Percentiles rank a stretch among this genome's conserved stretches.
phyloP scores from a whole-genome alignment of 1,284 basidiomycete genomes.

The Pseudozyma flocculosa region DNA sequence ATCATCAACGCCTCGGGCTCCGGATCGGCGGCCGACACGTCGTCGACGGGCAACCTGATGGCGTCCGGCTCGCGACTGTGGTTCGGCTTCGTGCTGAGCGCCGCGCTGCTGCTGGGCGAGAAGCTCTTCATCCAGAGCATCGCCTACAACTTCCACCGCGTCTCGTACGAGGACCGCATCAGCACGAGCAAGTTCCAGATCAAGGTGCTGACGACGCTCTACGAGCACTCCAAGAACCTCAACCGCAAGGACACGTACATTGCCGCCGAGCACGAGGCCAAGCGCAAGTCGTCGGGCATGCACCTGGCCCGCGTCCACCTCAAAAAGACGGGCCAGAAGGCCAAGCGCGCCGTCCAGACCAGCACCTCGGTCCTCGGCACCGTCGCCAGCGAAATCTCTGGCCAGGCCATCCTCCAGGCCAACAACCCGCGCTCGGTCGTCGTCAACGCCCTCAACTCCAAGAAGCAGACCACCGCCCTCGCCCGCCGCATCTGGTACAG shows the following conservation, averaged over 20 bases:
- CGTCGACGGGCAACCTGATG: constrained; percentile 58
- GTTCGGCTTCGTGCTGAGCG: constrained; percentile 74
- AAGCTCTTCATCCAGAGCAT: constrained; percentile 78
- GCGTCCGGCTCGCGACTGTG: constrained; percentile 39
- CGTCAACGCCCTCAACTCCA: constrained; percentile 30
- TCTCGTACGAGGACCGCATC: constrained; percentile 84
- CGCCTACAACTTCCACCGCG: constrained; percentile 75
- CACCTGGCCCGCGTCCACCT: constrained; percentile 17
- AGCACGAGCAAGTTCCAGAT: constrained; percentile 79
- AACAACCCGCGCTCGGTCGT: constrained; percentile 61
- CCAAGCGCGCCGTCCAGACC: constrained; percentile 59
- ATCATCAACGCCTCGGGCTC: constrained; percentile 13
- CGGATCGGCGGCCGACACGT: constrained; percentile 9
- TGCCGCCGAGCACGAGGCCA: constrained; percentile 32
- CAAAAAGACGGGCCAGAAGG: constrained; percentile 29
- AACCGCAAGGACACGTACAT: constrained; percentile 33
- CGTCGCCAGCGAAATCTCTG: constrained; percentile 66
- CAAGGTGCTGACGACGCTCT: constrained; percentile 71
- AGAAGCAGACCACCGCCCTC: constrained; percentile 79
- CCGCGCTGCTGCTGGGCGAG: constrained; percentile 73
- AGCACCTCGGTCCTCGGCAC: constrained; percentile 58
- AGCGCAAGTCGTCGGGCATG: constrained; percentile 28
- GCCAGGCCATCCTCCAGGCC: constrained; percentile 64
- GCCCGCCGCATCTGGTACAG: constrained; percentile 85
- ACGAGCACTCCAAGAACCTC: constrained; percentile 68